Evolutionary conservation across 2,329 filamentous ascomycete genomes (phyloP).

Genomic region (Bretziella fagacearum): DNA sequence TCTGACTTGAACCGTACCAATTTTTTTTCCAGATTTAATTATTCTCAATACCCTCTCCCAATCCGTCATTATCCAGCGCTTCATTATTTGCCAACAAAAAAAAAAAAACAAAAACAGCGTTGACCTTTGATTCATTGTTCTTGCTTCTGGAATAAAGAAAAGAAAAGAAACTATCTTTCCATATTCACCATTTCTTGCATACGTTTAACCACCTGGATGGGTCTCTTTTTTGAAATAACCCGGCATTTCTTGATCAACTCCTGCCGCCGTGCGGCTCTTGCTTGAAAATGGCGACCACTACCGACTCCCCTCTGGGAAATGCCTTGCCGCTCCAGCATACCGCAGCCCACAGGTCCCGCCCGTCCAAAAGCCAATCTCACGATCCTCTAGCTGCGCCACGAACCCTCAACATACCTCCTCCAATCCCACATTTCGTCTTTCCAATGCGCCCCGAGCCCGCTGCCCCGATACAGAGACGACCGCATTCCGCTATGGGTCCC

Average conservation of each 20-base stretch:
- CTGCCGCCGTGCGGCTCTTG: constrained; percentile 13
- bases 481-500: constrained; percentile 35
- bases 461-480: constrained; percentile 28
- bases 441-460: constrained; percentile 31
- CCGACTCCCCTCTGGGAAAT: not conserved
- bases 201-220: constrained; percentile 8
- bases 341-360: constrained; percentile 8
- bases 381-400: constrained; percentile 9
- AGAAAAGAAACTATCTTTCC: not conserved
- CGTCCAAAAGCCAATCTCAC: constrained; percentile 13
- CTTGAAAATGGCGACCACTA: constrained; percentile 11
- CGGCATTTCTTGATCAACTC: not conserved
- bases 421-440: constrained; percentile 50
- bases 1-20: not conserved
- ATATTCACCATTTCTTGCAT: not conserved
- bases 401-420: constrained; percentile 24
- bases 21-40: not conserved
- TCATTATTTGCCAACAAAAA: not conserved
- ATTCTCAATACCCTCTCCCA: constrained; percentile 2
- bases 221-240: not conserved
- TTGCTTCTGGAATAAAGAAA: not conserved
- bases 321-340: not conserved
- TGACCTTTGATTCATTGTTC: constrained; percentile 2
- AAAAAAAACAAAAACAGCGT: not conserved
- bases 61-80: not conserved